Evolutionary conservation across 1,139 yeast genomes (phyloP), one percentile per base, ranked within the genome.

Genomic region (Saccharomycopsis hybrid): DNA sequence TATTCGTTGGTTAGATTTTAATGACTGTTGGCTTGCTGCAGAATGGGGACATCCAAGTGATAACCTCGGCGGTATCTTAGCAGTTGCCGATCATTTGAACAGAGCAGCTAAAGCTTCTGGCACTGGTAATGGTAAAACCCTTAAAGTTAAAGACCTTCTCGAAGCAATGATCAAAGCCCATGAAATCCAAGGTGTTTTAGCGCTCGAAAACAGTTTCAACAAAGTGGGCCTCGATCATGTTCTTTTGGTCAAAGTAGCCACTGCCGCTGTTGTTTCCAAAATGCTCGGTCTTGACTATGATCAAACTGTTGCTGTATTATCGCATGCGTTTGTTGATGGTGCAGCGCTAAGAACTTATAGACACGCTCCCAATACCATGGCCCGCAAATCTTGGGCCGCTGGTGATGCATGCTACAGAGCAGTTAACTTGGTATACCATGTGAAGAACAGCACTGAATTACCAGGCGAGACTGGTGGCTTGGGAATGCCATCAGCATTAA

Each of bases 1-100:
- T 55, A 75, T 77, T 56, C 68, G 83, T 54, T 77, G 82, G 82
- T 65, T 77, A 53, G 83, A 77, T 56, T 77, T 71, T 65, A 77
- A 77, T 56, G 82, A 77, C 61, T 77, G 82, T 62, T 78, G 82
- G 82, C 63, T 78, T 42, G 83, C 83, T 48, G 81, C 81, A 32
- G 83, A 77, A 60, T 77, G 83, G 82, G 83, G 83, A 4, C 82
- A 77, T 61, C 82, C 82, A 30, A 74, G 80, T 25, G 83, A 77
- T 60, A 77, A 77, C 61, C 57, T 77, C 53, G 82, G 82, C 46
- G 80, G 80, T 46, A 77, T 77, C 52, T 62, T 77, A 29, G 79
- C 82, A 1, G 78, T 78, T 36, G 76, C 82, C 27, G 82, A 77
- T 60, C 72, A 76, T 68, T 67, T 74, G 55, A 73, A 79, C 46